A percentile compares a stretch with the other conserved stretches of the same genome.
These are phyloP conservation scores for Arachis monticola DNA, from an alignment of 331 rosid species.

Conservation along the genomic window DNA sequence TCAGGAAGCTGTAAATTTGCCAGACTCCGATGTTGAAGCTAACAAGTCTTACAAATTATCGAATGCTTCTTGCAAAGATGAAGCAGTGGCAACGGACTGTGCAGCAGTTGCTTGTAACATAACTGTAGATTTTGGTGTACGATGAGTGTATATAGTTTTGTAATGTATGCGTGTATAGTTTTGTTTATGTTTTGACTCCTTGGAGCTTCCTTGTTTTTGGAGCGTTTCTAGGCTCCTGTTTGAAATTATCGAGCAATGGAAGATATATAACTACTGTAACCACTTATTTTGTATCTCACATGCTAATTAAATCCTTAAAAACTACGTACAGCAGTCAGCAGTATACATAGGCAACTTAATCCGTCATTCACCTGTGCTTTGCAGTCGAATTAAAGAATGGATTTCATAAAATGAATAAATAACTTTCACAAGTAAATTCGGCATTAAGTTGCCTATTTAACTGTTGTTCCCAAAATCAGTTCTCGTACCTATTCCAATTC, in stretches of 20 bases:
- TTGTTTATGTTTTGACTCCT: neutral
- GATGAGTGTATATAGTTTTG: conserved; percentile 45
- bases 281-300: neutral
- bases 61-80: conserved; percentile 50
- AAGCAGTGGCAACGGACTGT: conserved; percentile 34
- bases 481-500: conserved; percentile 10
- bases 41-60: conserved; percentile 24
- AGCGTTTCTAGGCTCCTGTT: neutral
- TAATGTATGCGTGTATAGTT: conserved; percentile 32
- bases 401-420: neutral
- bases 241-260: neutral
- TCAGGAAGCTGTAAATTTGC: conserved; percentile 11
- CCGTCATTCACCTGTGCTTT: neutral
- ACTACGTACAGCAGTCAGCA: neutral
- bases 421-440: neutral
- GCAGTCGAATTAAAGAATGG: too few species aligned
- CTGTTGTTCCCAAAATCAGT: neutral
- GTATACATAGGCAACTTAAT: neutral
- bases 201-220: conserved; percentile 22
- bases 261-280: neutral
- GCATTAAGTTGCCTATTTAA: neutral
- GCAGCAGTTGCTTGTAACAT: conserved; percentile 49
- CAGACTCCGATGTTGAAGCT: conserved; percentile 21
- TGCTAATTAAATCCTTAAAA: neutral
- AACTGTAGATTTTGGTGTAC: conserved; percentile 52